Evolutionary conservation across 805 yeast species (phyloP).

Genomic region (Teunomyces pallodes): DNA sequence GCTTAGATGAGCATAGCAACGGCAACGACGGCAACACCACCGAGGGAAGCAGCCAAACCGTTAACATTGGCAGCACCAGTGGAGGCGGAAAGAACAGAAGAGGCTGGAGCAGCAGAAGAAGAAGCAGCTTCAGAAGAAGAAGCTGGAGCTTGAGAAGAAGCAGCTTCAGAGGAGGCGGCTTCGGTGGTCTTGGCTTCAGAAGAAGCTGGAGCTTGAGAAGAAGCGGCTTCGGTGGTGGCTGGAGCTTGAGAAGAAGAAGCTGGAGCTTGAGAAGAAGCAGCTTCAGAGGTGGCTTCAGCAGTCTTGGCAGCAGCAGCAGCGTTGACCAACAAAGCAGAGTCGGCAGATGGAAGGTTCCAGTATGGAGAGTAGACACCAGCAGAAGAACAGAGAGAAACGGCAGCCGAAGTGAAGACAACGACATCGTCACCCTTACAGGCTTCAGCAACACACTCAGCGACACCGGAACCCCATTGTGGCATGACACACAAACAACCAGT

Average conservation of each 20-base stretch:
- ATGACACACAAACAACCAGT: conserved; percentile 50
- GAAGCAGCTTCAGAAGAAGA: conserved; percentile 11
- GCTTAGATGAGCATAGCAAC: conserved; percentile 11
- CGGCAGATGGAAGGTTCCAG: conserved; percentile 47
- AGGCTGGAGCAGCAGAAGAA: conserved; percentile 16
- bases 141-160: conserved; percentile 1
- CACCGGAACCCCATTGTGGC: conserved; percentile 45
- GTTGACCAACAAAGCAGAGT: conserved; percentile 24
- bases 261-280: conserved; percentile 4
- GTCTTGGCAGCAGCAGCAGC: conserved; percentile 20
- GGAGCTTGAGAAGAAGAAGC: conserved; percentile 1
- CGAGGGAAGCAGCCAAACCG: conserved; percentile 9
- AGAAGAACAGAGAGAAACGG: conserved; percentile 38
- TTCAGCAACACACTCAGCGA: conserved; percentile 42
- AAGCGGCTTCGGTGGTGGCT: not conserved
- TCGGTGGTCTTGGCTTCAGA: conserved; percentile 15
- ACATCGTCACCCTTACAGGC: conserved; percentile 38
- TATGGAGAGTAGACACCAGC: conserved; percentile 36
- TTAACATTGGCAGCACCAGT: conserved; percentile 7
- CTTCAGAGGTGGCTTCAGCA: conserved; percentile 8
- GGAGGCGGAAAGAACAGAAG: conserved; percentile 7
- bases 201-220: conserved; percentile 12
- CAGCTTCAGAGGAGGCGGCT: conserved; percentile 3
- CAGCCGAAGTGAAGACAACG: conserved; percentile 37
- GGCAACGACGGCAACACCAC: conserved; percentile 10